These are phyloP conservation scores for Stentor coeruleus DNA, from an alignment of 73 alveolate genomes.

Conservation along the genomic window DNA sequence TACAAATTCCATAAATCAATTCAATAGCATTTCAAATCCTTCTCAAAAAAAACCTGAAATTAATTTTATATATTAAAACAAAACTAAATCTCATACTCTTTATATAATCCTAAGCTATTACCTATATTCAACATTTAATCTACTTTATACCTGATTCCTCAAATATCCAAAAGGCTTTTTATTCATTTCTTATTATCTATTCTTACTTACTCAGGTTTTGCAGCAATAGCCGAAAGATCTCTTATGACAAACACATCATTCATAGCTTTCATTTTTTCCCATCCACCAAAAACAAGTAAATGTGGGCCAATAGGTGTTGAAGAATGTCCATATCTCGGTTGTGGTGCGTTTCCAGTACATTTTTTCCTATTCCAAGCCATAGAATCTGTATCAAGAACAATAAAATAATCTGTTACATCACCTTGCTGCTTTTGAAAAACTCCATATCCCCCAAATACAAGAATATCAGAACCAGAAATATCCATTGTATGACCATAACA, in stretches of 20 bases:
- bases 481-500: constrained; percentile 92
- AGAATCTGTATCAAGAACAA: constrained; percentile 88
- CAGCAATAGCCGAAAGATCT: constrained; percentile 49
- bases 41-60: too few relatives aligned
- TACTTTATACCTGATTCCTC: too few relatives aligned
- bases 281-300: constrained; percentile 94
- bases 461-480: constrained; percentile 90
- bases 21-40: too few relatives aligned
- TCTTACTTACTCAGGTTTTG: background rate
- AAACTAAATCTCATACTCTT: too few relatives aligned
- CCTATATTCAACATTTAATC: too few relatives aligned
- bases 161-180: too few relatives aligned
- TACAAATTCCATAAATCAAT: too few relatives aligned
- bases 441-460: constrained; percentile 98
- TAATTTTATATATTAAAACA: too few relatives aligned
- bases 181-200: too few relatives aligned
- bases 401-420: constrained; percentile 88
- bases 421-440: constrained; percentile 69
- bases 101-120: too few relatives aligned
- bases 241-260: constrained; percentile 86
- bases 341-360: constrained; percentile 94
- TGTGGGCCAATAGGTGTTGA: constrained; percentile 98
- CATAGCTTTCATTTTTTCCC: constrained; percentile 90
- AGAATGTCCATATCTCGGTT: constrained; percentile 96
- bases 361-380: constrained; percentile 80